These are phyloP conservation scores for Paramecium sexaurelia DNA, from an alignment of 73 alveolate genomes.

Conservation along the genomic window DNA sequence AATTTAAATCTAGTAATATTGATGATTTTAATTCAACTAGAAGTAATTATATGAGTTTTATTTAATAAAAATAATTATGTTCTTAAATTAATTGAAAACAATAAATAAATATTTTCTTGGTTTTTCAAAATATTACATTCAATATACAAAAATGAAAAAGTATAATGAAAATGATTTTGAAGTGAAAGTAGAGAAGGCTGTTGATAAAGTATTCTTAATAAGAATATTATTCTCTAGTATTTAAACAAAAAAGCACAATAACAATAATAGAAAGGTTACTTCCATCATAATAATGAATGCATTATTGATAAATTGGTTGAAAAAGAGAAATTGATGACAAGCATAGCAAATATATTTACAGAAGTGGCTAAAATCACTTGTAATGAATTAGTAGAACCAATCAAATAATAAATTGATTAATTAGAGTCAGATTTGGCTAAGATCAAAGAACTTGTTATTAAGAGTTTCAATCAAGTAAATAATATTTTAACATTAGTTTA, in stretches of 20 bases:
- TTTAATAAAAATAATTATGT: background rate
- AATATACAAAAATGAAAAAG: background rate
- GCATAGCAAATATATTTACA: background rate
- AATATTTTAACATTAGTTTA: background rate
- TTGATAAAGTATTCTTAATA: background rate
- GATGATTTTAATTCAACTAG: background rate
- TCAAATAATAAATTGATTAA: background rate
- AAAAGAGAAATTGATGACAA: background rate
- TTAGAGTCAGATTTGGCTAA: background rate
- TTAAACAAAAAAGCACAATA: background rate
- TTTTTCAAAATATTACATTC: background rate
- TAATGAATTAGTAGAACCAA: constrained; percentile 17
- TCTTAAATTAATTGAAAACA: background rate
- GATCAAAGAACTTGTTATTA: background rate
- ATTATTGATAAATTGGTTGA: constrained; percentile 33
- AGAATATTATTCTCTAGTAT: background rate
- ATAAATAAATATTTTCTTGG: background rate
- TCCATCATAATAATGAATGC: background rate
- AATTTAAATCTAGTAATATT: background rate
- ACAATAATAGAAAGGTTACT: background rate
- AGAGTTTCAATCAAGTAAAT: constrained; percentile 26
- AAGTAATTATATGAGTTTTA: constrained; percentile 14
- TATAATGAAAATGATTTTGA: background rate
- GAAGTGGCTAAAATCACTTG: background rate
- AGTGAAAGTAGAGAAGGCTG: background rate